Conservation (phyloP, 169 alveolate species). For the Sarcocystis neurona region DNA sequence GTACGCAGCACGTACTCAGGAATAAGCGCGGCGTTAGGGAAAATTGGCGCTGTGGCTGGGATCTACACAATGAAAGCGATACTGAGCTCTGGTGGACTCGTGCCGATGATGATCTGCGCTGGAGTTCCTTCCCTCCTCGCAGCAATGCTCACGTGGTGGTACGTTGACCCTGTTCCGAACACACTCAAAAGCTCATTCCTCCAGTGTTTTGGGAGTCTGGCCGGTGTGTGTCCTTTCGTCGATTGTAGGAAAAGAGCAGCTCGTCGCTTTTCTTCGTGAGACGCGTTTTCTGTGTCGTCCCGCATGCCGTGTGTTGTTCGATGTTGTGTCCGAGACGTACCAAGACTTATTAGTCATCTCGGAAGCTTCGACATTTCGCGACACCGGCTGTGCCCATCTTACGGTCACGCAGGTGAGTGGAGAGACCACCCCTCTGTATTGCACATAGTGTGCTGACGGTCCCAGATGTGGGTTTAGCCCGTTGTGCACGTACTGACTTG, state of each 20-base stretch:
- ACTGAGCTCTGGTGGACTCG: constrained; percentile 34
- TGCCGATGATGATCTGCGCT: constrained; percentile 56
- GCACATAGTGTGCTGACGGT: too few relatives aligned
- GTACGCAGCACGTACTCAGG: constrained; percentile 60
- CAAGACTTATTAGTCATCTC: too few relatives aligned
- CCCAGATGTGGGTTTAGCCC: too few relatives aligned
- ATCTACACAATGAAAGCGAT: constrained; percentile 45
- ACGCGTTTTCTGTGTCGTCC: too few relatives aligned
- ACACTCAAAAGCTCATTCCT: constrained; percentile 5
- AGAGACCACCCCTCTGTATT: too few relatives aligned
- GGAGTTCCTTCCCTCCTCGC: constrained; percentile 50
- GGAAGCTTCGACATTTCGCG: too few relatives aligned
- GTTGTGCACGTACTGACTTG: too few relatives aligned
- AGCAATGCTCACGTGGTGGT: constrained; percentile 45
- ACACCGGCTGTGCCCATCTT: too few relatives aligned
- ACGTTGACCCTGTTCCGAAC: constrained; percentile 34
- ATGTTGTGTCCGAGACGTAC: too few relatives aligned
- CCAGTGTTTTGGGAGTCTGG: constrained; percentile 51
- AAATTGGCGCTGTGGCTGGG: constrained; percentile 55
- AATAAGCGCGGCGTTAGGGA: constrained; percentile 56
- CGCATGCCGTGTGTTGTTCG: too few relatives aligned
- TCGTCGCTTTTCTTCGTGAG: too few relatives aligned
- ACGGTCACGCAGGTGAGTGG: too few relatives aligned
- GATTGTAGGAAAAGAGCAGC: constrained; percentile 59
- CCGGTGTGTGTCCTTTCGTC: constrained; percentile 43